Conservation (phyloP, 2,329 filamentous ascomycete genomes). For the Ambrosiella xylebori region DNA sequence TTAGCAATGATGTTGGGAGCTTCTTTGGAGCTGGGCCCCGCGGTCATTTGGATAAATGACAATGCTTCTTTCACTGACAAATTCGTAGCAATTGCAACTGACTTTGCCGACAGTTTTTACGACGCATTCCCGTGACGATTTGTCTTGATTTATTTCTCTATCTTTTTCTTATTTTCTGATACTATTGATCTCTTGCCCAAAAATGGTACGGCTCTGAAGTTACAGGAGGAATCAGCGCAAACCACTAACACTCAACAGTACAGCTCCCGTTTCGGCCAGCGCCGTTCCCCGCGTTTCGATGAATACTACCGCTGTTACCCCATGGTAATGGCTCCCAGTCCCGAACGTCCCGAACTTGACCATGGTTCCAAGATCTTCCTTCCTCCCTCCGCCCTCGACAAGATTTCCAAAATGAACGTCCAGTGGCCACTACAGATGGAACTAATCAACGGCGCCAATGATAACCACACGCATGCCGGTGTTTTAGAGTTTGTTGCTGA, state of each 20-base stretch:
- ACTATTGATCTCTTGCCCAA: not conserved
- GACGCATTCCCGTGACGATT: too few relatives aligned
- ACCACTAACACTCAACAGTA: conserved; percentile 2
- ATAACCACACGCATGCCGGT: conserved; percentile 74
- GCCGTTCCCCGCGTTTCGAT: conserved; percentile 64
- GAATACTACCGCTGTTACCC: conserved; percentile 98
- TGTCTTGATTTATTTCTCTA: too few relatives aligned
- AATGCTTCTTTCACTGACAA: too few relatives aligned
- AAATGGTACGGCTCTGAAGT: conserved; percentile 2
- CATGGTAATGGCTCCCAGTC: conserved; percentile 79
- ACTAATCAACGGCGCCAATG: conserved; percentile 71
- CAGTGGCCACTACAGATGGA: conserved; percentile 97
- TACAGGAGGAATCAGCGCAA: not conserved
- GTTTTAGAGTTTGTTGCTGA: conserved; percentile 96
- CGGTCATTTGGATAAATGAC: not conserved
- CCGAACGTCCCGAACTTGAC: conserved; percentile 78
- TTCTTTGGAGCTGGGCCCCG: not conserved
- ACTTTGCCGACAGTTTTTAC: too few relatives aligned
- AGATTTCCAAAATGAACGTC: conserved; percentile 87
- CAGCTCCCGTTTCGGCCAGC: conserved; percentile 23
- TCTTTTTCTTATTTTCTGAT: too few relatives aligned
- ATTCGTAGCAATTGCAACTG: too few relatives aligned
- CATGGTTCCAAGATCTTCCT: conserved; percentile 96
- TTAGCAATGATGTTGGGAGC: not conserved
- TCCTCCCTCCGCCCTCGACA: conserved; percentile 90